Conservation (phyloP, 2,329 filamentous ascomycete species). For the Shiraia sp. region DNA sequence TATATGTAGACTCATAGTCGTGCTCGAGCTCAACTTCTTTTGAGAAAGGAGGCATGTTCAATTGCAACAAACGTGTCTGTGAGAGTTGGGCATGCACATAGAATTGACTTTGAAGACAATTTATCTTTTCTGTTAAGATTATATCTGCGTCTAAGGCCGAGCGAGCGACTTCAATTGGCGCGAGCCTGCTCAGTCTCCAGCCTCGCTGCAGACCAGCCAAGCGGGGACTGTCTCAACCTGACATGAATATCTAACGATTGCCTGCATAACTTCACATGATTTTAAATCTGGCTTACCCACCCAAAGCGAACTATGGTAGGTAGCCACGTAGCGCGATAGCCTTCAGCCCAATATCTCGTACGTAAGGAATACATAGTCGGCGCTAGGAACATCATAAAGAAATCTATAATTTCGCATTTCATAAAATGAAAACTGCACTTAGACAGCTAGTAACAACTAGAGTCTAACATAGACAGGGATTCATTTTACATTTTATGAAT, state of each 20-base stretch:
- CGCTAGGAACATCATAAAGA: slow-evolving; percentile 25
- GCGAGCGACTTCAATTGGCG: neutral
- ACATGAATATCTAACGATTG: slow-evolving; percentile 1
- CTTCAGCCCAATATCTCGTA: slow-evolving; percentile 7
- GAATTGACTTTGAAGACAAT: neutral
- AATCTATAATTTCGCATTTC: too few relatives aligned
- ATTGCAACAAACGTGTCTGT: too few relatives aligned
- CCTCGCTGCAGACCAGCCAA: slow-evolving; percentile 7
- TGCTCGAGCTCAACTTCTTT: neutral
- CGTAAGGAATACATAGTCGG: slow-evolving; percentile 15
- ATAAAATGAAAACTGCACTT: too few relatives aligned
- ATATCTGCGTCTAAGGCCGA: neutral
- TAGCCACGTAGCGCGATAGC: slow-evolving; percentile 4
- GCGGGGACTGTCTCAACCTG: slow-evolving; percentile 8
- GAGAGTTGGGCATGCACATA: too few relatives aligned
- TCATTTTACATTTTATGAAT: too few relatives aligned
- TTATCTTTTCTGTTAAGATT: neutral
- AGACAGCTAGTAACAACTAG: too few relatives aligned
- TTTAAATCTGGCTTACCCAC: neutral
- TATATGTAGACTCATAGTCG: neutral
- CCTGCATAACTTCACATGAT: slow-evolving; percentile 2
- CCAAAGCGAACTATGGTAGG: slow-evolving; percentile 12
- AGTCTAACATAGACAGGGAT: too few relatives aligned
- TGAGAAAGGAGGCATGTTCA: neutral
- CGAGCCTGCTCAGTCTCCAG: slow-evolving; percentile 2